Evolutionary conservation across 768 basidiomycete genomes (phyloP).

Genomic region (Tricholoma bakamatsutake): DNA sequence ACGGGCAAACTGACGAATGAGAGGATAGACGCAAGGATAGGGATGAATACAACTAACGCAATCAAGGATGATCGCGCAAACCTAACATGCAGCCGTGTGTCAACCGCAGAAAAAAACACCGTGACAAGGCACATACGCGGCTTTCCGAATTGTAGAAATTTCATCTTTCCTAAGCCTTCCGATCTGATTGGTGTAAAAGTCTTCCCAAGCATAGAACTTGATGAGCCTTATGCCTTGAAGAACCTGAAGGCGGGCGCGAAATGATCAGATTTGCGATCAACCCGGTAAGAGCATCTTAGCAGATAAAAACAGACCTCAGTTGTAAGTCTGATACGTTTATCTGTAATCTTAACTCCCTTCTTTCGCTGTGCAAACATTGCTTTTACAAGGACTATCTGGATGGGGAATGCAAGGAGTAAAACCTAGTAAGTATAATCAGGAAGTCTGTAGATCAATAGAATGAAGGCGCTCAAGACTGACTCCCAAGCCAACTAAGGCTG

Average conservation of each 20-base stretch:
- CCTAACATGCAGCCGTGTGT: slow-evolving; percentile 20
- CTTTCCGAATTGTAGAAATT: slow-evolving; percentile 30
- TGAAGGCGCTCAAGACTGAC: slow-evolving; percentile 20
- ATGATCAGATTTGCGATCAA: not conserved
- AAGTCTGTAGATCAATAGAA: not conserved
- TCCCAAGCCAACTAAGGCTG: slow-evolving; percentile 59
- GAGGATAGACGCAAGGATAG: slow-evolving; percentile 43
- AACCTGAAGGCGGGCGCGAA: slow-evolving; percentile 27
- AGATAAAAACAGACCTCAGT: slow-evolving; percentile 38
- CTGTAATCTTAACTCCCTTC: slow-evolving; percentile 60
- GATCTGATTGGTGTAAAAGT: slow-evolving; percentile 40
- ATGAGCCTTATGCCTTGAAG: slow-evolving; percentile 63
- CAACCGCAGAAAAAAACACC: not conserved
- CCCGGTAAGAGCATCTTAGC: not conserved
- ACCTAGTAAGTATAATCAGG: slow-evolving; percentile 26
- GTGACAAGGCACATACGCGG: slow-evolving; percentile 27
- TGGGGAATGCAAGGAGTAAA: slow-evolving; percentile 51
- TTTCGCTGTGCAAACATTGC: slow-evolving; percentile 48
- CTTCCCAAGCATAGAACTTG: slow-evolving; percentile 60
- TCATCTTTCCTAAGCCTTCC: slow-evolving; percentile 33
- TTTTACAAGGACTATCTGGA: slow-evolving; percentile 47
- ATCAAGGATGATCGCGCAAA: slow-evolving; percentile 33
- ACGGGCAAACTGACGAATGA: slow-evolving; percentile 37
- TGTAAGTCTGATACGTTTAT: slow-evolving; percentile 56
- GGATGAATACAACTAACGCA: slow-evolving; percentile 43